Base-by-base conservation (phyloP, 2,329 filamentous ascomycete species). In the Fusarium avenaceum region DNA sequence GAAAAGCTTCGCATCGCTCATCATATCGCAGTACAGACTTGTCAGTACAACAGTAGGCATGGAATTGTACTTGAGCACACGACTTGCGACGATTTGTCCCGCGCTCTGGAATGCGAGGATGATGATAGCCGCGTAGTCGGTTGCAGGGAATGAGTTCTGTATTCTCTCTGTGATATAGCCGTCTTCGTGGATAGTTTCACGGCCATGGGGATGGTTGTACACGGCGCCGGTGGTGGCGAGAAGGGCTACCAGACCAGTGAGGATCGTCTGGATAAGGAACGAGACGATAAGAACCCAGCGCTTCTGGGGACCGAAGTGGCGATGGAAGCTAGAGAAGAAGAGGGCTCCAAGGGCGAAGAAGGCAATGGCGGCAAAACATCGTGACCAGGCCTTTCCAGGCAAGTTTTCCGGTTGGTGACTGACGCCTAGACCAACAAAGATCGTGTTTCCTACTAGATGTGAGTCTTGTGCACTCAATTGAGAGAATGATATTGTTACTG, bases 271-370 rank as follows among this genome's bases (percentile, higher is more conserved):
- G 7, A 72, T 59, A 8, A 68, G 32, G 42, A 74, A 74, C 5
- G 72, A 74, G 3, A 43, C 35, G 20, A 66, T 59, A 0, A 74
- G 65, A 3, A 74, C 72, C 72, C 72, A 74, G 15, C 72, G 72
- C 54, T 70, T 74, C 48, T 74, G 72, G 11, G 72, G 65, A 5
- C 72, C 72, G 8, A 74, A 74, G 19, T 43, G 40, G 9, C 72
- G 72, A 20, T 74, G 72, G 58, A 74, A 74, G 54, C 49, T 72
- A 14, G 72, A 74, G 39, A 74, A 74, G 56, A 70, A 74, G 17
- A 74, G 72, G 2, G 72, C 72, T 3, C 72, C 72, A 8, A 70
- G 3, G 6, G 59, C 71, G 32, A 74, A 74, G 48, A 55, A 73
- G 43, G 70, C 51, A 6, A 74, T 74, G n/a, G 72, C 72, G 35